Conservation (phyloP, 2,329 filamentous ascomycete species). For the Ophiobolus disseminans region DNA sequence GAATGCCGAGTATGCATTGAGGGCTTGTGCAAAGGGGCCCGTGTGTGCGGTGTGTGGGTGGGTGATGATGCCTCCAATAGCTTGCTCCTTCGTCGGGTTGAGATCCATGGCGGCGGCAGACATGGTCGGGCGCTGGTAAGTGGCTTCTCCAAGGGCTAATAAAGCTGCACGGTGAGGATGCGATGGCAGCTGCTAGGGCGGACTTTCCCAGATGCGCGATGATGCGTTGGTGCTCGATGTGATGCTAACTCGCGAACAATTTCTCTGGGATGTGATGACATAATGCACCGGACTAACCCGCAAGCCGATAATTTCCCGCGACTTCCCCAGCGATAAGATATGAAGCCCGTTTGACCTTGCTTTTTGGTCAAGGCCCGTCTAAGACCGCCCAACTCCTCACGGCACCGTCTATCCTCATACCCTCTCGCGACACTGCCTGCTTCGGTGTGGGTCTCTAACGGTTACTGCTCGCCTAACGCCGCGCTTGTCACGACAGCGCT, state of each 20-base stretch:
- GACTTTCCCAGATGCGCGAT: conserved; percentile 17
- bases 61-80: conserved; percentile 67
- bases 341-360: conserved; percentile 24
- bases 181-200: conserved; percentile 7
- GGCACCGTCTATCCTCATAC: conserved; percentile 13
- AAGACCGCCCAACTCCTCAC: conserved; percentile 3
- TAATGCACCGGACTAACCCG: conserved; percentile 27
- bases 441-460: conserved; percentile 9
- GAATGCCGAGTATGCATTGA: conserved; percentile 82
- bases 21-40: conserved; percentile 74
- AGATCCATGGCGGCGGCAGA: conserved; percentile 40
- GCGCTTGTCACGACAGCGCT: conserved; percentile 28
- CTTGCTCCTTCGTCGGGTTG: conserved; percentile 42
- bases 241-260: conserved; percentile 35
- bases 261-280: conserved; percentile 38
- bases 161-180: conserved; percentile 21
- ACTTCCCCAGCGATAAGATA: conserved; percentile 18
- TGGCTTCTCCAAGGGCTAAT: conserved; percentile 11
- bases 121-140: conserved; percentile 13
- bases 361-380: conserved; percentile 11
- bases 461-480: conserved; percentile 16
- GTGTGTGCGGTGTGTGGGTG: conserved; percentile 61
- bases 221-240: conserved; percentile 7
- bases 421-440: conserved; percentile 18
- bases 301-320: conserved; percentile 17